Base-by-base conservation (phyloP, 768 basidiomycete species). In the Cystobasidium onofrii region DNA sequence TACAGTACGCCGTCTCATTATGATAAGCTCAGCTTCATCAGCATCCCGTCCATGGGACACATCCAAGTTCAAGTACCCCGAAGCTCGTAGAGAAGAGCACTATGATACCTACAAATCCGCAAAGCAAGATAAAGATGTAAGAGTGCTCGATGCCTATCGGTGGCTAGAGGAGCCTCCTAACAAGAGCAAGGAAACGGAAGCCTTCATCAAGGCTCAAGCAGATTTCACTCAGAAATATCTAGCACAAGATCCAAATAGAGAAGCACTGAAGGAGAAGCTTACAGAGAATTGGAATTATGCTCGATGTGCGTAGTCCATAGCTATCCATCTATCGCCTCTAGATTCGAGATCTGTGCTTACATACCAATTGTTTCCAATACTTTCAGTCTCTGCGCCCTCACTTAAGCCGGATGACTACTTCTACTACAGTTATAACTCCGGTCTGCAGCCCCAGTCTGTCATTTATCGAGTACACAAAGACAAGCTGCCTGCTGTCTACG, bases 51-150 rank as follows among this genome's bases (percentile, higher is more conserved):
- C 57, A 60, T 60, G 57, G 57, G 57, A 60, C 31, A 9, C 57
- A 15, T 12, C 57, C 25, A 60, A 60, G 57, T 60, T 60, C 33
- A 27, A 27, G 31, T 91, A 91, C 78, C 91, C 91, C 0, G 64
- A 80, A 9, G 84, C 88, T 31, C 86, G 86, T 69, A 86, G 89
- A 64, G 67, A 74, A 34, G 76, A 78, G 55, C 41, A 41, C 1
- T 86, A 85, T 7, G 86, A 88, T 77, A 86, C 88, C 78, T 92
- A 89, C 82, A 85, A 87, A 79, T 89, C 87, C 80, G 85, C 86
- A 76, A 80, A 81, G 55, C 81, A 83, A n/a, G 89, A 88, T 27
- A 78, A 86, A 66, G 43, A 33, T 46, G 87, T 90, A 46, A 82
- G 81, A 44, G 87, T 92, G 0, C 80, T 83, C 2, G 88, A 90